Evolutionary conservation across 371 early-diverging fungal species (phyloP).

Genomic region (Rozella allomycis): DNA sequence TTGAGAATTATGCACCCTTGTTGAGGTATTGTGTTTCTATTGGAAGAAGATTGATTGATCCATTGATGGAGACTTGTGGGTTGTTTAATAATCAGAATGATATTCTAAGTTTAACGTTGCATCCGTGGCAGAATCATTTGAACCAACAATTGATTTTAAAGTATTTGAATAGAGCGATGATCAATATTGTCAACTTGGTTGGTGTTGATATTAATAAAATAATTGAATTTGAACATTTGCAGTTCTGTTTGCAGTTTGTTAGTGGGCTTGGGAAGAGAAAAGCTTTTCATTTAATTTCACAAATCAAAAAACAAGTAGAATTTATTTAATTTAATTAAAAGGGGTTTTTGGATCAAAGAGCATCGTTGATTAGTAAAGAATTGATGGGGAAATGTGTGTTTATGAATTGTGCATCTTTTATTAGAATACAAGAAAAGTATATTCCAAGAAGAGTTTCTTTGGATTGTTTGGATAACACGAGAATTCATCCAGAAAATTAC

Average conservation of each 20-base stretch:
- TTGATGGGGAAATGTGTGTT: conserved; percentile 52
- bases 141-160: conserved; percentile 8
- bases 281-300: conserved; percentile 41
- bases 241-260: conserved; percentile 58
- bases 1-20: conserved; percentile 34
- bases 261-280: conserved; percentile 88
- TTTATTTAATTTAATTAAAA: conserved; percentile 11
- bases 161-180: conserved; percentile 58
- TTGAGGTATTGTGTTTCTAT: conserved; percentile 71
- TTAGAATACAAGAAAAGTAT: conserved; percentile 34
- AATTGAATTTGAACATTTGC: conserved; percentile 39
- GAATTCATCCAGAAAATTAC: conserved; percentile 89
- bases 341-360: conserved; percentile 14
- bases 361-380: conserved; percentile 42
- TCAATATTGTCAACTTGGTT: conserved; percentile 58
- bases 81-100: conserved; percentile 38
- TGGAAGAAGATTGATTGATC: conserved; percentile 63
- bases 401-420: conserved; percentile 76
- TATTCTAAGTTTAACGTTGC: conserved; percentile 38
- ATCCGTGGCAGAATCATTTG: conserved; percentile 47
- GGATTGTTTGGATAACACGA: conserved; percentile 72
- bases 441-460: conserved; percentile 15
- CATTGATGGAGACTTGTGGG: conserved; percentile 58
- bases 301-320: conserved; percentile 14
- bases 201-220: conserved; percentile 77